These are phyloP conservation scores for Backusella westeae DNA, from an alignment of 192 early-diverging fungal species.

Conservation along the genomic window DNA sequence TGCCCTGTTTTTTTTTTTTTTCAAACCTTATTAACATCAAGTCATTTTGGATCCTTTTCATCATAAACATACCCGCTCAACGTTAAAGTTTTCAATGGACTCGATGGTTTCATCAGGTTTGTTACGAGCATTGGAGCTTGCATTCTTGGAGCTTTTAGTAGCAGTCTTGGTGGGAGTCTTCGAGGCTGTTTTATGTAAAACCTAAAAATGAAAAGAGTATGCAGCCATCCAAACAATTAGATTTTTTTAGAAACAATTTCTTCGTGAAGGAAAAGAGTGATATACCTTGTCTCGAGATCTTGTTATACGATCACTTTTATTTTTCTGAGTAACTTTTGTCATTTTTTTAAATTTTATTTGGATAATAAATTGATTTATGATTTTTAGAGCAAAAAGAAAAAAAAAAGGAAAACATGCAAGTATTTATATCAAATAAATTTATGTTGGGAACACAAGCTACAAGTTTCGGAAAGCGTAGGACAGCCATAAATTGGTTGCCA, in stretches of 20 bases:
- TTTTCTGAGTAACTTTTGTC: background rate
- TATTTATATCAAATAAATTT: background rate
- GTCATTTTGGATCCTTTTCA: background rate
- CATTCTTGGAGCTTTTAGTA: background rate
- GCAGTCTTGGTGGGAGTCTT: background rate
- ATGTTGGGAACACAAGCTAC: background rate
- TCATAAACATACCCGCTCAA: background rate
- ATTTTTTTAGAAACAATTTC: background rate
- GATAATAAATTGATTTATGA: background rate
- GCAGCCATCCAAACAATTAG: background rate
- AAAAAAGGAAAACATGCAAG: background rate
- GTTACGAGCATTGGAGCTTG: background rate
- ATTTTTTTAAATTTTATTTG: background rate
- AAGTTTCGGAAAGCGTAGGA: background rate
- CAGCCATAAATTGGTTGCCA: conserved; percentile 3
- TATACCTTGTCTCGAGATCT: background rate
- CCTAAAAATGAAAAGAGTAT: background rate
- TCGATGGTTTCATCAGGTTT: background rate
- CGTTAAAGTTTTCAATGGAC: background rate
- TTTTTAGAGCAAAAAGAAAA: background rate
- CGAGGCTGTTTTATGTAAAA: background rate
- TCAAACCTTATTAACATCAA: background rate
- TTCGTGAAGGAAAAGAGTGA: background rate
- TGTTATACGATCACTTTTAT: background rate
- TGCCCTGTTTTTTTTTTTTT: background rate